Conservation (phyloP, 306 rosid species). For the Quercus rubra region DNA sequence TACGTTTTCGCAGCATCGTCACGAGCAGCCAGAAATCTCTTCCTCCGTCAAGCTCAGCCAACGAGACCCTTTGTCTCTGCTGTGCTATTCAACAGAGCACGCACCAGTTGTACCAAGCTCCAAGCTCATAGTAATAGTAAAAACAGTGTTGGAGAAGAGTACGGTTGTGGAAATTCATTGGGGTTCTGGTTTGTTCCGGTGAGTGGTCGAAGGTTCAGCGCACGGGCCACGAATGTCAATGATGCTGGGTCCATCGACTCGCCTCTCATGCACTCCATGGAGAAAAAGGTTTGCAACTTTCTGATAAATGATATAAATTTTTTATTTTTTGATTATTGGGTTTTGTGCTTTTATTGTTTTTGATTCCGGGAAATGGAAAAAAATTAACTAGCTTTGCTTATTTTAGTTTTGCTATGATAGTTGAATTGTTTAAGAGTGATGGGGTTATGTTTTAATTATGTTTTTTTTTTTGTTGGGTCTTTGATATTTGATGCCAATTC, state of each 20-base stretch:
- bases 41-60: background rate
- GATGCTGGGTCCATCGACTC: constrained; percentile 66
- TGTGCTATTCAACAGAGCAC: background rate
- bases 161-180: background rate
- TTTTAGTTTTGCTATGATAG: no score
- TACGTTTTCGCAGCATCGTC: constrained; percentile 3
- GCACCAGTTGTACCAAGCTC: background rate
- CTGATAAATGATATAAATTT: no score
- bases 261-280: constrained; percentile 73
- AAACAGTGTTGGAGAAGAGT: background rate
- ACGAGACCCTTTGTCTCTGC: background rate
- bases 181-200: constrained; percentile 7
- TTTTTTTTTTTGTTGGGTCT: no score
- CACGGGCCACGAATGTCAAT: constrained; percentile 54
- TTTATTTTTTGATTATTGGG: no score
- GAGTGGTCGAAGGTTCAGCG: constrained; percentile 29
- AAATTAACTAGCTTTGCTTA: no score
- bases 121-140: background rate
- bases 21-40: background rate
- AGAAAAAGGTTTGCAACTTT: constrained; percentile 43
- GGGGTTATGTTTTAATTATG: no score
- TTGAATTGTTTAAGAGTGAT: no score
- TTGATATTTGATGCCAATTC: no score
- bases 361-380: no score
- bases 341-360: no score